These are phyloP conservation scores for Ascochyta koolunga DNA, from an alignment of 2,329 filamentous ascomycete species.

Conservation along the genomic window DNA sequence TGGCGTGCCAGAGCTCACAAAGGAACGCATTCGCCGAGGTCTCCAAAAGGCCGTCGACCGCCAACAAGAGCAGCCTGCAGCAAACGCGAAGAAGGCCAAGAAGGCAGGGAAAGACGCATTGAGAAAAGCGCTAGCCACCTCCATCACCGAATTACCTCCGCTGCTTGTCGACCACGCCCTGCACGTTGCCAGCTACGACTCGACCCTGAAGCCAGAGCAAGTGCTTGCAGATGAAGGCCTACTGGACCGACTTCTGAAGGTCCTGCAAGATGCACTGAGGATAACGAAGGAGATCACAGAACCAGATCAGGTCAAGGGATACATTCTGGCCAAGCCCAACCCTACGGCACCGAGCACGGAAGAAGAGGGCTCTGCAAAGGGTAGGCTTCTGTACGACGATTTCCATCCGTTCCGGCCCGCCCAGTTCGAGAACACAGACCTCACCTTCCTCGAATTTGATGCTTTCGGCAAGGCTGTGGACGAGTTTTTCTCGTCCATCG, in stretches of 20 bases:
- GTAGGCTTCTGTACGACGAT: constrained; percentile 79
- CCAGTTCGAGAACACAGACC: constrained; percentile 74
- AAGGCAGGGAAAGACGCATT: constrained; percentile 76
- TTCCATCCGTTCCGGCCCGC: constrained; percentile 90
- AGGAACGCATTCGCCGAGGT: constrained; percentile 71
- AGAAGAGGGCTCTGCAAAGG: constrained; percentile 51
- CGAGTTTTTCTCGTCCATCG: constrained; percentile 95
- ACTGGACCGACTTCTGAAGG: constrained; percentile 69
- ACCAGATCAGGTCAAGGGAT: constrained; percentile 73
- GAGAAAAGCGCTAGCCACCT: constrained; percentile 78
- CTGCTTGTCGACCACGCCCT: constrained; percentile 87
- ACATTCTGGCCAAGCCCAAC: constrained; percentile 77
- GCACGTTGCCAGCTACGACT: constrained; percentile 71
- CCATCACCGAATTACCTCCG: constrained; percentile 87
- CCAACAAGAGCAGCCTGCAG: constrained; percentile 58
- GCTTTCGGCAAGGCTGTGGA: constrained; percentile 94
- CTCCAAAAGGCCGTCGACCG: constrained; percentile 70
- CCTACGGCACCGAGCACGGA: constrained; percentile 43
- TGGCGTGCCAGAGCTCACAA: constrained; percentile 76
- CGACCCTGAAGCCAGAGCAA: constrained; percentile 68
- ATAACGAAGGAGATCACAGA: constrained; percentile 73
- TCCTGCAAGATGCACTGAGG: constrained; percentile 72
- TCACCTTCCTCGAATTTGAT: constrained; percentile 75
- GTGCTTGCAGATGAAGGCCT: constrained; percentile 70
- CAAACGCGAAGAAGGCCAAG: constrained; percentile 69